Percentiles rank a stretch among this genome's conserved stretches.
phyloP scores from a whole-genome alignment of 805 yeast genomes.

The Kuraishia molischiana region DNA sequence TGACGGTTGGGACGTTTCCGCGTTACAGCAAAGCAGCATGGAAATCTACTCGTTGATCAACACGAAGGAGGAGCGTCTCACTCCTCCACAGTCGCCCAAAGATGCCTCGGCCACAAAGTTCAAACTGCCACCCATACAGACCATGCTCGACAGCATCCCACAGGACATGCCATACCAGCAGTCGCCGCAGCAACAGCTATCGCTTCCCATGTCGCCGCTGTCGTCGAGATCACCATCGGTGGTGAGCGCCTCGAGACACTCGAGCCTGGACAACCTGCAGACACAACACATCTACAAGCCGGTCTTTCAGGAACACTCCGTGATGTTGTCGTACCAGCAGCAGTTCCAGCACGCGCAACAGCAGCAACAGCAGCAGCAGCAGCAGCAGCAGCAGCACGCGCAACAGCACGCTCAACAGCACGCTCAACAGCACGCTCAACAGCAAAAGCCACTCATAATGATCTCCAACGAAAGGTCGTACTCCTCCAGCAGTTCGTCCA shows the following conservation, averaged over 20 bases:
- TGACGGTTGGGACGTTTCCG: no score
- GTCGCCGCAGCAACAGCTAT: background rate
- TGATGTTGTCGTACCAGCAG: no score
- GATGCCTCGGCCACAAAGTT: background rate
- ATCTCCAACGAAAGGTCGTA: background rate
- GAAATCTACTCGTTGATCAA: background rate
- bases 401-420: background rate
- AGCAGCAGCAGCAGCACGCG: background rate
- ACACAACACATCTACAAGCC: no score
- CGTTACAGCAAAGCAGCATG: no score
- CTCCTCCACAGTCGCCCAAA: background rate
- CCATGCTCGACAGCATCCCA: background rate
- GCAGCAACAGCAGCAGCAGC: background rate
- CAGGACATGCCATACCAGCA: background rate
- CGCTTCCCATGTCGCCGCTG: constrained; percentile 1
- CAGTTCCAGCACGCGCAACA: no score
- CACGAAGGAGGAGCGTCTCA: background rate
- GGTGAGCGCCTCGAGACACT: background rate
- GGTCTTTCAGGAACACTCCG: no score
- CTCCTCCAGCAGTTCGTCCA: constrained; percentile 3
- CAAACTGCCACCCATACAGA: background rate
- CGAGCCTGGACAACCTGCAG: background rate
- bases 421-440: background rate
- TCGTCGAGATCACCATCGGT: constrained; percentile 1
- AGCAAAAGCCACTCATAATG: background rate